A percentile compares a stretch with the other conserved stretches of the same genome.
Conservation (phyloP, 371 early-diverging fungal genomes). For the Funneliformis caledonium region DNA sequence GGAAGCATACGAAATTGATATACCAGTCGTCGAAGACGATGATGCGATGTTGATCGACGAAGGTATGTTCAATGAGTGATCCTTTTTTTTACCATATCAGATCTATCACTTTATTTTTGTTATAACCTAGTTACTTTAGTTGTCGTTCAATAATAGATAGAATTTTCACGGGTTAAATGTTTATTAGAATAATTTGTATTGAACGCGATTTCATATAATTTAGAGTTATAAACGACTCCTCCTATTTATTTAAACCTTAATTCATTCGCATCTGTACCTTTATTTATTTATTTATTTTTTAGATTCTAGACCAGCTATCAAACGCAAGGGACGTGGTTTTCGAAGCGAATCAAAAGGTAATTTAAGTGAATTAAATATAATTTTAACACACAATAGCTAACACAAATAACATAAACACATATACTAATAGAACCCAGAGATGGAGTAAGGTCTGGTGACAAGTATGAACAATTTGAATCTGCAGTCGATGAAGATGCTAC, state of each 20-base stretch:
- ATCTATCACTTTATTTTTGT: background rate
- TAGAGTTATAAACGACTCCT: too few relatives aligned
- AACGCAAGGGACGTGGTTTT: constrained; percentile 53
- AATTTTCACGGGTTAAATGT: too few relatives aligned
- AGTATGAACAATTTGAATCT: constrained; percentile 46
- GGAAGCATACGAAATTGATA: constrained; percentile 52
- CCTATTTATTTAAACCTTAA: too few relatives aligned
- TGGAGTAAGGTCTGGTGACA: constrained; percentile 48
- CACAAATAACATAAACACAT: background rate
- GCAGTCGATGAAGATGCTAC: constrained; percentile 48
- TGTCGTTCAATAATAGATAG: too few relatives aligned
- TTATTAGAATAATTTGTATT: too few relatives aligned
- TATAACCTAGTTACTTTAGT: background rate
- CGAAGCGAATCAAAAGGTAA: constrained; percentile 40
- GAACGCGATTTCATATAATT: too few relatives aligned
- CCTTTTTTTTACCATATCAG: background rate
- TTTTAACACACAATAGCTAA: constrained; percentile 8
- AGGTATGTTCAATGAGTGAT: constrained; percentile 46
- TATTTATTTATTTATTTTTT: constrained; percentile 14
- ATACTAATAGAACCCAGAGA: constrained; percentile 46
- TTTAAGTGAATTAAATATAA: constrained; percentile 19
- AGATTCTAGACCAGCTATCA: constrained; percentile 41
- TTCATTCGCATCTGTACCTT: background rate
- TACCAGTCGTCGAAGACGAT: constrained; percentile 53
- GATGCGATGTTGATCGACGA: constrained; percentile 67